A percentile compares a stretch with the other conserved stretches of the same genome.
phyloP scores from a whole-genome alignment of 2,329 filamentous ascomycete species.

The Chrysoporthe puriensis region DNA sequence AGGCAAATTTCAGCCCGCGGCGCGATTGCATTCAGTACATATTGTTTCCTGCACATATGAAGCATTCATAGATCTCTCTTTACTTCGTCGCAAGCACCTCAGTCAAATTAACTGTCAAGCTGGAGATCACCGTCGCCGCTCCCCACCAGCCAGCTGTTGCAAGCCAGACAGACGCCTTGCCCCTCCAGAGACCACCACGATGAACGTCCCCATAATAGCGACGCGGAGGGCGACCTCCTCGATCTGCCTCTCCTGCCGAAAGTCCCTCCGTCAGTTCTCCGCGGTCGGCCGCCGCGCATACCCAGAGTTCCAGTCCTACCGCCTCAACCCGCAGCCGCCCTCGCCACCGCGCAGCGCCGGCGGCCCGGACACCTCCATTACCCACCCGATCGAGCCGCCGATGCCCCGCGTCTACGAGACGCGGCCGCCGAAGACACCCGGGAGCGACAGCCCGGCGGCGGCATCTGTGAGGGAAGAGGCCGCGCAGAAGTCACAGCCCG shows the following conservation, averaged over 20 bases:
- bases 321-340: conserved; percentile 47
- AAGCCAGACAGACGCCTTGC: not conserved
- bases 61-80: not conserved
- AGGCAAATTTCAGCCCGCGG: conserved; percentile 1
- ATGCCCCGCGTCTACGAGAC: conserved; percentile 58
- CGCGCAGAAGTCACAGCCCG: conserved; percentile 67
- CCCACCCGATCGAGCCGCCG: conserved; percentile 43
- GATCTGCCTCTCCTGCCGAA: conserved; percentile 46
- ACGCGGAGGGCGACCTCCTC: conserved; percentile 41
- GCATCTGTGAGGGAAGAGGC: conserved; percentile 61
- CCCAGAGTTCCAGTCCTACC: conserved; percentile 56
- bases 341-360: conserved; percentile 48
- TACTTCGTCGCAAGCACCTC: not conserved
- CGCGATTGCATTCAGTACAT: not conserved
- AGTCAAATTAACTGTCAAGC: not conserved
- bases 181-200: conserved; percentile 32
- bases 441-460: not conserved
- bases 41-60: not conserved
- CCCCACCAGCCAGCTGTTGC: not conserved
- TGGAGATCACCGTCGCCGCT: not conserved
- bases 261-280: conserved; percentile 49
- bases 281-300: conserved; percentile 35
- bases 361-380: conserved; percentile 52
- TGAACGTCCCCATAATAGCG: conserved; percentile 47
- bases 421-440: conserved; percentile 44